Evolutionary conservation across 1,139 yeast species (phyloP).

Genomic region (Blastobotrys ciferrii): DNA sequence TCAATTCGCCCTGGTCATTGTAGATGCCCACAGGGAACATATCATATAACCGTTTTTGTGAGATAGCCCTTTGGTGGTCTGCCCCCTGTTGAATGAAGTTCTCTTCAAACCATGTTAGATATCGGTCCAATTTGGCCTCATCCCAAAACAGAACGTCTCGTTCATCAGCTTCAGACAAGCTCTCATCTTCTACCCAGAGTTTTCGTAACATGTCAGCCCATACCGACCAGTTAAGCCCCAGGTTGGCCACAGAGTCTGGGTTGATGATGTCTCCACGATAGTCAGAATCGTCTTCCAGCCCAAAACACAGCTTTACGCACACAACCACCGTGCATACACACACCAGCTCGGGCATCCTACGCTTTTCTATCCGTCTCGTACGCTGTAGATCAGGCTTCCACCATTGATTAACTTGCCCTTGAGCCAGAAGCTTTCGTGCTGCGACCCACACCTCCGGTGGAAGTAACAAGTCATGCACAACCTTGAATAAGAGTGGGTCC

Average conservation of each 20-base stretch:
- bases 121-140: constrained; percentile 28
- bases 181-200: constrained; percentile 34
- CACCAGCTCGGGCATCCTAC: constrained; percentile 21
- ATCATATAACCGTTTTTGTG: constrained; percentile 21
- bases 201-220: constrained; percentile 37
- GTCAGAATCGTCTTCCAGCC: constrained; percentile 31
- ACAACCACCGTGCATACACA: constrained; percentile 27
- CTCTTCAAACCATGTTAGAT: constrained; percentile 34
- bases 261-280: constrained; percentile 12
- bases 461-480: constrained; percentile 33
- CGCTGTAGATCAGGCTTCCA: constrained; percentile 3
- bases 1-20: constrained; percentile 14
- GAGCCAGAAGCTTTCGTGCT: constrained; percentile 18
- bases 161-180: constrained; percentile 28
- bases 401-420: not conserved
- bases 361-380: constrained; percentile 1
- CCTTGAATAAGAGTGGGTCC: constrained; percentile 31
- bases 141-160: constrained; percentile 34
- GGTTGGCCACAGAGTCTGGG: constrained; percentile 23
- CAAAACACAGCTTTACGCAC: constrained; percentile 36
- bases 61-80: constrained; percentile 9
- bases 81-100: constrained; percentile 16
- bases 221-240: constrained; percentile 33
- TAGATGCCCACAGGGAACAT: constrained; percentile 26
- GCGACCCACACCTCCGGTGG: constrained; percentile 38